These are phyloP conservation scores for Penicillium sp. DNA, from an alignment of 2,329 filamentous ascomycete species.

Conservation along the genomic window DNA sequence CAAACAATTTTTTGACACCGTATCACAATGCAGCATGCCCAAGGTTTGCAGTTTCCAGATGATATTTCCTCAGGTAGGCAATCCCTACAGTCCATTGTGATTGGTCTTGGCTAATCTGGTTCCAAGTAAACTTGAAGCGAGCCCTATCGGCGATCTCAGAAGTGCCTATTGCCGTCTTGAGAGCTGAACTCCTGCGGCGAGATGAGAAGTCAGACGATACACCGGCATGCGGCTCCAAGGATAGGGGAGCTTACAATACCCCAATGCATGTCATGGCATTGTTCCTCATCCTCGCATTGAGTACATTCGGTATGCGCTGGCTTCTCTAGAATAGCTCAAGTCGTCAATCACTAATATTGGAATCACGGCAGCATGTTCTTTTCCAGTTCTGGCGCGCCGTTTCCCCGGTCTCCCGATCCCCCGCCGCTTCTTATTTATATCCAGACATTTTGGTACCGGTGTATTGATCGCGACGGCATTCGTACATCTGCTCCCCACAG, in stretches of 20 bases:
- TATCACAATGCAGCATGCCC: conserved; percentile 23
- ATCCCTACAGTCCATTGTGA: neutral
- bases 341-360: conserved; percentile 9
- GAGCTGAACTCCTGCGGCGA: conserved; percentile 33
- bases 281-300: conserved; percentile 59
- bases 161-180: conserved; percentile 34
- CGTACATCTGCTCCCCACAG: conserved; percentile 60
- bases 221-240: conserved; percentile 36
- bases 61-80: conserved; percentile 16
- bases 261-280: conserved; percentile 64
- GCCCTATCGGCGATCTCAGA: conserved; percentile 26
- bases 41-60: conserved; percentile 14
- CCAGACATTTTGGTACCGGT: conserved; percentile 57
- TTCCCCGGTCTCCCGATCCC: conserved; percentile 60
- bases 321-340: neutral
- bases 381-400: conserved; percentile 57
- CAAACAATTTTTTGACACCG: conserved; percentile 6
- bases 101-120: neutral
- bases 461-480: conserved; percentile 57
- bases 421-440: conserved; percentile 56
- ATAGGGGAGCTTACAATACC: conserved; percentile 56
- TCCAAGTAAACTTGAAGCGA: conserved; percentile 19
- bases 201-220: conserved; percentile 22
- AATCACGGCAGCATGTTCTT: conserved; percentile 52
- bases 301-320: conserved; percentile 38